phyloP scores from a whole-genome alignment of 2,329 filamentous ascomycete species.

The Aspergillus piperis region DNA sequence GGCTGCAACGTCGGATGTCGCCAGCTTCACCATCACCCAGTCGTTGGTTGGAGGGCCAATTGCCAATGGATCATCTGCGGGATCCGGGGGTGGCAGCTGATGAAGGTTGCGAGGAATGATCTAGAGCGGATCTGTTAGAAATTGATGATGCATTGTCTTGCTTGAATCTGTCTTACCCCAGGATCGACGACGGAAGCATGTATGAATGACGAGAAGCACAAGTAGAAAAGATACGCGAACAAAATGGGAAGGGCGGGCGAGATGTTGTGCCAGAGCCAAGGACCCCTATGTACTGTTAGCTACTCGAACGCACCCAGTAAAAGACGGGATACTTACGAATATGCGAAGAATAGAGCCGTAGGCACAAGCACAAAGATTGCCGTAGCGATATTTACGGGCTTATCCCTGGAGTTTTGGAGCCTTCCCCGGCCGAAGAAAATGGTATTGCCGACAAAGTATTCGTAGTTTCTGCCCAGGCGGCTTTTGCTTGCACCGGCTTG shows the following conservation, averaged over 20 bases:
- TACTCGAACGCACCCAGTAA: not conserved
- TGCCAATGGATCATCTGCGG: slow-evolving; percentile 76
- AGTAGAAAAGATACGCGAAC: slow-evolving; percentile 87
- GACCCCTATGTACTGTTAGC: slow-evolving; percentile 53
- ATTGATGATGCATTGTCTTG: not conserved
- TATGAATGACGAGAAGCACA: slow-evolving; percentile 90
- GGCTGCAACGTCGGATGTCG: slow-evolving; percentile 71
- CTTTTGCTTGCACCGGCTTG: slow-evolving; percentile 37
- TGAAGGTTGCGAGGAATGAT: slow-evolving; percentile 92
- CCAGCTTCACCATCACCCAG: slow-evolving; percentile 88
- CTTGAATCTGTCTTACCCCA: slow-evolving; percentile 65
- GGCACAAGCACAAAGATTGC: slow-evolving; percentile 78
- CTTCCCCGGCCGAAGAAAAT: slow-evolving; percentile 84
- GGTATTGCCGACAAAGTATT: slow-evolving; percentile 94
- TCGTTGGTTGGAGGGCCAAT: slow-evolving; percentile 85
- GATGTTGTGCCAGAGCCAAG: slow-evolving; percentile 82
- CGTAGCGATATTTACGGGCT: slow-evolving; percentile 86
- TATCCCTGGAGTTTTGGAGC: slow-evolving; percentile 81
- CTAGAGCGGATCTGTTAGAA: slow-evolving; percentile 49
- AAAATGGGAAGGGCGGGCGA: slow-evolving; percentile 85
- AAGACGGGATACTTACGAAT: slow-evolving; percentile 53
- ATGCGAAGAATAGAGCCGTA: slow-evolving; percentile 78
- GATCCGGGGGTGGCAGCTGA: slow-evolving; percentile 73
- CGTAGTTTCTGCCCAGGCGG: slow-evolving; percentile 71
- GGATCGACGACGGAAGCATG: slow-evolving; percentile 92